Percentiles rank a stretch among this genome's conserved stretches.
Evolutionary conservation across 1,284 basidiomycete species (phyloP).

Genomic region (Vanrija sp.): DNA sequence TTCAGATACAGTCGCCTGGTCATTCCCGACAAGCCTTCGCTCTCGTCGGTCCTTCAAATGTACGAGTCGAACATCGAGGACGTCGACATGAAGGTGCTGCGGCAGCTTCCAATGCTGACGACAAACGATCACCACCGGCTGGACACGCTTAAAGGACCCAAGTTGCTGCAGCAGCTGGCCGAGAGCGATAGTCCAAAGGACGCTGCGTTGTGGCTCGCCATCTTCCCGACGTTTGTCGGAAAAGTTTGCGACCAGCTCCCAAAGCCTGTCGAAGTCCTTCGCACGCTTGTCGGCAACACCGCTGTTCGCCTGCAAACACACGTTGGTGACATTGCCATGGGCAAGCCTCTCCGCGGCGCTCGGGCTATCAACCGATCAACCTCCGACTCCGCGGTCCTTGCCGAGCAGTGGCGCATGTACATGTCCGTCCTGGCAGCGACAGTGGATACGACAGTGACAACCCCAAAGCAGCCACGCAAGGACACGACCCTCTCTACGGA

Average conservation of each 20-base stretch:
- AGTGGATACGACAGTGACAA: slow-evolving; percentile 26
- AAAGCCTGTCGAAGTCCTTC: slow-evolving; percentile 43
- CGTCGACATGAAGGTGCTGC: slow-evolving; percentile 34
- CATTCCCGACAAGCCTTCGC: slow-evolving; percentile 22
- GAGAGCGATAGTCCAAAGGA: slow-evolving; percentile 50
- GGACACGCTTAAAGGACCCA: slow-evolving; percentile 25
- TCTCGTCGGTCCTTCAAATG: slow-evolving; percentile 28
- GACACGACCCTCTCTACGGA: slow-evolving; percentile 50
- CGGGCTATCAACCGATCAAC: slow-evolving; percentile 12
- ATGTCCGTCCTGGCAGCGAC: slow-evolving; percentile 77
- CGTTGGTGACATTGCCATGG: slow-evolving; percentile 42
- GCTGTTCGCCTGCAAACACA: slow-evolving; percentile 49
- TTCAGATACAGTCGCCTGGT: slow-evolving; percentile 39
- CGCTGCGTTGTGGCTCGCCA: slow-evolving; percentile 47
- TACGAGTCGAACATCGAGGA: slow-evolving; percentile 31
- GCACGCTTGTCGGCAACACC: slow-evolving; percentile 41
- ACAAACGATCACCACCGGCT: slow-evolving; percentile 34
- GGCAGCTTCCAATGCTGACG: slow-evolving; percentile 35
- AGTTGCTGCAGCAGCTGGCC: slow-evolving; percentile 39
- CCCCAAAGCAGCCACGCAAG: slow-evolving; percentile 55
- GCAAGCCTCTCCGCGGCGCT: not conserved
- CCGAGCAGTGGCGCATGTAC: slow-evolving; percentile 87
- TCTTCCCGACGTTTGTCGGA: slow-evolving; percentile 47
- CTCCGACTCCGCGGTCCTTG: slow-evolving; percentile 61
- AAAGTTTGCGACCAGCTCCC: slow-evolving; percentile 45